Evolutionary conservation across 1,139 yeast genomes (phyloP).

Genomic region (Yamadazyma epiphylla): DNA sequence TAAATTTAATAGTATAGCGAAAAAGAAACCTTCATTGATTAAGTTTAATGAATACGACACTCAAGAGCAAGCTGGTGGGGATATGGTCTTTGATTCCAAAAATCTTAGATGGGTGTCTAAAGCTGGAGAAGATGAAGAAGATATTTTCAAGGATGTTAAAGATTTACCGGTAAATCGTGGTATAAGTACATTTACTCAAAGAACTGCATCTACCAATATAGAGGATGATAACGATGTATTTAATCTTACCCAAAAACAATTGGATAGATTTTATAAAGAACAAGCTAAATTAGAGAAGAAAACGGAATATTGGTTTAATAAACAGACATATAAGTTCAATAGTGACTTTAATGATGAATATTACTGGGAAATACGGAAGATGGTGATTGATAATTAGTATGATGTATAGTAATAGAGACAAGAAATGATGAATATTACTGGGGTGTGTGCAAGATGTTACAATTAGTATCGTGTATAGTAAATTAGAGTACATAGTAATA

Average conservation of each 20-base stretch:
- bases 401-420: too few relatives aligned
- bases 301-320: constrained; percentile 50
- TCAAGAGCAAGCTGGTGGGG: constrained; percentile 21
- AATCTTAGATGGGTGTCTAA: constrained; percentile 54
- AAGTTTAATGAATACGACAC: constrained; percentile 26
- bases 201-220: constrained; percentile 30
- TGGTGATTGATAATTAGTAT: constrained; percentile 45
- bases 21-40: constrained; percentile 31
- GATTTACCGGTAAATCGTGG: constrained; percentile 14
- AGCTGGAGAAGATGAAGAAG: constrained; percentile 35
- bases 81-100: constrained; percentile 61
- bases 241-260: constrained; percentile 32
- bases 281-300: constrained; percentile 48
- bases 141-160: constrained; percentile 40
- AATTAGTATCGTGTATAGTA: too few relatives aligned
- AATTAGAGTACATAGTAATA: too few relatives aligned
- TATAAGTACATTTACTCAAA: constrained; percentile 29
- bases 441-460: too few relatives aligned
- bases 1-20: constrained; percentile 36
- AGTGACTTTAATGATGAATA: constrained; percentile 31
- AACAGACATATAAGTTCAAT: constrained; percentile 26
- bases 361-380: constrained; percentile 51
- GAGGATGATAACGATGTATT: constrained; percentile 35
- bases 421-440: too few relatives aligned
- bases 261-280: constrained; percentile 45